phyloP scores from a whole-genome alignment of 129 eudicot genomes.

The Apium graveolens region DNA sequence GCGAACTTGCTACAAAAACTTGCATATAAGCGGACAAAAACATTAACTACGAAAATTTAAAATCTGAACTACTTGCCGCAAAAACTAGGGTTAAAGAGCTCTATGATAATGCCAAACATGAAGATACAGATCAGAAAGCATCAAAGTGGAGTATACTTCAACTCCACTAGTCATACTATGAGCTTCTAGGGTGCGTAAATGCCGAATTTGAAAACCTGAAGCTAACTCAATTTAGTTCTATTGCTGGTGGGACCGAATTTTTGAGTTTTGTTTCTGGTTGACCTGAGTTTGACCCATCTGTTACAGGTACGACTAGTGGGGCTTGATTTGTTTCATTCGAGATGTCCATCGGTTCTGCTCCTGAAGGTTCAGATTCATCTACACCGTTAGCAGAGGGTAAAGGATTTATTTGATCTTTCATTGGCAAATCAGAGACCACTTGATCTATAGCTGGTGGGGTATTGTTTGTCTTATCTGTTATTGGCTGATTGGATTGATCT shows the following conservation, averaged over 20 bases:
- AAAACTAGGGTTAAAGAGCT: not conserved
- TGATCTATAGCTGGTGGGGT: not conserved
- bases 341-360: constrained; percentile 7
- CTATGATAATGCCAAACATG: not conserved
- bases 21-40: not conserved
- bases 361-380: not conserved
- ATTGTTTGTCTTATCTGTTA: not conserved
- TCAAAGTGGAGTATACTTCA: not conserved
- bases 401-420: not conserved
- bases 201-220: not conserved
- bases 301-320: not conserved
- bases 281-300: constrained; percentile 20
- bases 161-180: not conserved
- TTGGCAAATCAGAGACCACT: not conserved
- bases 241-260: constrained; percentile 1
- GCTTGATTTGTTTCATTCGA: not conserved
- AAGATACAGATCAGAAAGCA: not conserved
- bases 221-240: not conserved
- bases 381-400: not conserved
- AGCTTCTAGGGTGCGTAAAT: not conserved
- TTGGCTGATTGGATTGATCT: not conserved
- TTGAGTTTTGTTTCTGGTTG: constrained; percentile 23
- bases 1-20: not conserved
- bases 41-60: not conserved
- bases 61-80: not conserved